Percentiles rank a stretch among this genome's conserved stretches.
Conservation (phyloP, 805 yeast species). For the Wickerhamiella nectarea region DNA sequence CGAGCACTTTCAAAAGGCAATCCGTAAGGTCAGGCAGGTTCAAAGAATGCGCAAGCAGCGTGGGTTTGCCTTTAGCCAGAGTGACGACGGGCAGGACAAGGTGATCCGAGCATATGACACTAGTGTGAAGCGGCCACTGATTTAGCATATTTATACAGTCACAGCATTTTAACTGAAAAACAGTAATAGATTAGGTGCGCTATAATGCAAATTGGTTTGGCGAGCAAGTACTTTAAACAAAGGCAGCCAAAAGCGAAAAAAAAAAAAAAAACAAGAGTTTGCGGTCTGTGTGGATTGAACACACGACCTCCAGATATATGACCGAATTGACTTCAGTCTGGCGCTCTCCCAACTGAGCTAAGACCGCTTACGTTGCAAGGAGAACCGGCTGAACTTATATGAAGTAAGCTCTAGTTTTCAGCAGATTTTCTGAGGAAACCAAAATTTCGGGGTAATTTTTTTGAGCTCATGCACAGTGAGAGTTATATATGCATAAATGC, state of each 20-base stretch:
- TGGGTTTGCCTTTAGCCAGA: conserved; percentile 96
- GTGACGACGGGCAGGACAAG: conserved; percentile 85
- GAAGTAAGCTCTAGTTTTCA: too few relatives aligned
- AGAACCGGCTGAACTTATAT: too few relatives aligned
- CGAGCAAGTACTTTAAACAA: too few relatives aligned
- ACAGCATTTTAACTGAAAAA: not conserved
- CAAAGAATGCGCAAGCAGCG: conserved; percentile 96
- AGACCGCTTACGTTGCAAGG: conserved; percentile 25
- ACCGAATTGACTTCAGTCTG: conserved; percentile 29
- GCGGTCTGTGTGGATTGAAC: conserved; percentile 55
- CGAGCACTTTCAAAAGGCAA: conserved; percentile 94
- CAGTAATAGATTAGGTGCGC: too few relatives aligned
- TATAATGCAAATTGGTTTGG: not conserved
- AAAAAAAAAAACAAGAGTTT: conserved; percentile 10
- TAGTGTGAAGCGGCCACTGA: conserved; percentile 35
- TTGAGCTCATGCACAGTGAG: too few relatives aligned
- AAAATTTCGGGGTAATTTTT: too few relatives aligned
- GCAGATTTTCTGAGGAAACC: too few relatives aligned
- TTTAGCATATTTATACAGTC: not conserved
- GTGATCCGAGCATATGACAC: conserved; percentile 91
- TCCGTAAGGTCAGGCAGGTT: conserved; percentile 93
- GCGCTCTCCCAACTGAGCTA: conserved; percentile 40
- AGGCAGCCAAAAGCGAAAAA: not conserved
- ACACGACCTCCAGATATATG: conserved; percentile 61
- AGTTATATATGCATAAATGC: too few relatives aligned